Conservation (phyloP, 805 yeast genomes). For the Suhomyces xylopsoci region DNA sequence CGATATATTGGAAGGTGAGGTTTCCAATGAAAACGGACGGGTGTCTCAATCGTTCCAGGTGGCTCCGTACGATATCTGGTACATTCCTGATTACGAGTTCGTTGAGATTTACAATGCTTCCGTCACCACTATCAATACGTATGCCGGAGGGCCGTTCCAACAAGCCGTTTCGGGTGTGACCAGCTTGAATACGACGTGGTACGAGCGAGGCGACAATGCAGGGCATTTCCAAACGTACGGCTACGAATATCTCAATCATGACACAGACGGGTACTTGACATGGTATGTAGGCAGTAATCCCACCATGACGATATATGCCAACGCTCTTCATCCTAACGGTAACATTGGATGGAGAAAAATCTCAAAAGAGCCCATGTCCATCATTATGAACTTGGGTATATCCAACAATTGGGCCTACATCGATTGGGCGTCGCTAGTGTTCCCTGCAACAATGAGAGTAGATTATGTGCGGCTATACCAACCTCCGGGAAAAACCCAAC, state of each 20-base stretch:
- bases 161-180: conserved; percentile 87
- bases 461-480: conserved; percentile 94
- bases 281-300: conserved; percentile 87
- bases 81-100: conserved; percentile 81
- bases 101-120: conserved; percentile 67
- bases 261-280: conserved; percentile 65
- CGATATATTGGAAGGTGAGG: conserved; percentile 85
- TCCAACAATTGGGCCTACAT: conserved; percentile 41
- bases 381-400: conserved; percentile 39
- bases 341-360: conserved; percentile 80
- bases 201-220: conserved; percentile 56
- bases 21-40: conserved; percentile 52
- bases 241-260: conserved; percentile 71
- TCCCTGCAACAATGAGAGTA: conserved; percentile 74
- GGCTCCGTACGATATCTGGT: conserved; percentile 97
- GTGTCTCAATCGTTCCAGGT: conserved; percentile 91
- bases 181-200: conserved; percentile 79
- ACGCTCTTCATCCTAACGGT: conserved; percentile 85
- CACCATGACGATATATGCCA: conserved; percentile 68
- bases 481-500: conserved; percentile 55
- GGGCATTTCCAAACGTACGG: conserved; percentile 69
- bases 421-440: conserved; percentile 47
- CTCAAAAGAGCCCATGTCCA: conserved; percentile 72
- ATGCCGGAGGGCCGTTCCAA: conserved; percentile 91
- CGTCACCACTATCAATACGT: conserved; percentile 78